Base-by-base conservation (phyloP, 164 flowering plant species). In the Berberis vulgaris region DNA sequence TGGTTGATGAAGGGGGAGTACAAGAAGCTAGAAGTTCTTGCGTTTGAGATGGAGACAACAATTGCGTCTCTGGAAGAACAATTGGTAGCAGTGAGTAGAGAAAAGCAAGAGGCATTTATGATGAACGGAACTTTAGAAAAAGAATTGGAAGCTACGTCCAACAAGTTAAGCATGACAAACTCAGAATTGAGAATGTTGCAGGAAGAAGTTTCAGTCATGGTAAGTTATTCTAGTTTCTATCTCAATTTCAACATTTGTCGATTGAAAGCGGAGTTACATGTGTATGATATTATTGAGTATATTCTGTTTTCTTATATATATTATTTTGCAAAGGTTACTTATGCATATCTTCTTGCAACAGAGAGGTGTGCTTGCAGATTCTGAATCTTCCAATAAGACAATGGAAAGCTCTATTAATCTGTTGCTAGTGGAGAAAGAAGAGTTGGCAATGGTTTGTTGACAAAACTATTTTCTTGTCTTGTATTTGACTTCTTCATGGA, bases 31-130 rank as follows among this genome's bases (percentile, higher is more conserved):
- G 96, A 94, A 85, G 86, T 86, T 71, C 77, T 78, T 65, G 83
- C 85, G 39, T 87, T 89, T 83, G 97, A 91, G 75, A 81, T 86
- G 91, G 97, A 89, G 74, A 60, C 89, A 62, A 85, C 84, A 49
- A 84, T 94, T 76, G 85, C 88, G 70, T 78, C 95, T 63, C 66
- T 91, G 73, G 97, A 87, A 69, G 95, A 84, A 67, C 79, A 85
- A 64, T 73, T 93, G 68, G 74, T 76, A 53, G 70, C 65, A 60
- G 79, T 78, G 59, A 62, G 63, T 59, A 66, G 54, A 53, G 97
- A 87, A 68, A 89, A 83, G 59, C 86, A 86, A 60, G 87, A 79
- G 64, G 74, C 68, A 49, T 38, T 72, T 49, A 71, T 68, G 46
- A 81, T 69, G 75, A 82, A 77, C 74, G 84, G 83, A 62, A 67